Conservation (phyloP, 306 rosid genomes). For the Quercus alba region DNA sequence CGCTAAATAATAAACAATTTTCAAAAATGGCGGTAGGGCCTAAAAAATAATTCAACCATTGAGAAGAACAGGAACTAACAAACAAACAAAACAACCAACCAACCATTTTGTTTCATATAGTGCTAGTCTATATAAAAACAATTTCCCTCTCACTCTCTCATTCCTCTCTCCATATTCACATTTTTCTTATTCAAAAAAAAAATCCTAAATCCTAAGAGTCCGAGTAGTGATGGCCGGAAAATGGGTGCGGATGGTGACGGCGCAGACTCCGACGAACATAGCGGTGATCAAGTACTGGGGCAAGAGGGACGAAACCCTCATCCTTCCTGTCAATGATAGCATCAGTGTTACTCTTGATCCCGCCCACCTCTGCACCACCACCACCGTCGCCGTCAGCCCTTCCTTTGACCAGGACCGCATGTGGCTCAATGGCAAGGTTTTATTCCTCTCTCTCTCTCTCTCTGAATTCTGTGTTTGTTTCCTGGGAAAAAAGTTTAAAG, state of each 20-base stretch:
- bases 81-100: no score
- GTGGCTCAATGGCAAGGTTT: conserved; percentile 97
- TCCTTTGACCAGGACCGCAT: conserved; percentile 74
- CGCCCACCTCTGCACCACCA: conserved; percentile 81
- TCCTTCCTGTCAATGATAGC: conserved; percentile 90
- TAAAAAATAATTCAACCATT: no score
- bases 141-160: neutral
- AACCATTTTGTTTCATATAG: no score
- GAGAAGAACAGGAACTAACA: no score
- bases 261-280: conserved; percentile 94
- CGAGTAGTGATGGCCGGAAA: conserved; percentile 54
- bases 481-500: no score
- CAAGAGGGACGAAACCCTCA: conserved; percentile 80
- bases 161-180: neutral
- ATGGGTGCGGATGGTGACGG: conserved; percentile 83
- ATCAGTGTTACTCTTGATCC: conserved; percentile 96
- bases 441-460: no score
- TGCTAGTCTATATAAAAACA: no score
- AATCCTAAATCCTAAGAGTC: neutral
- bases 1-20: no score
- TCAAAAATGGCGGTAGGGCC: no score
- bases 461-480: no score
- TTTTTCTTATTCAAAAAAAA: neutral
- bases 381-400: conserved; percentile 96
- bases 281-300: conserved; percentile 99